Evolutionary conservation across 2,329 filamentous ascomycete genomes (phyloP).

Genomic region (Trichoderma sp.): DNA sequence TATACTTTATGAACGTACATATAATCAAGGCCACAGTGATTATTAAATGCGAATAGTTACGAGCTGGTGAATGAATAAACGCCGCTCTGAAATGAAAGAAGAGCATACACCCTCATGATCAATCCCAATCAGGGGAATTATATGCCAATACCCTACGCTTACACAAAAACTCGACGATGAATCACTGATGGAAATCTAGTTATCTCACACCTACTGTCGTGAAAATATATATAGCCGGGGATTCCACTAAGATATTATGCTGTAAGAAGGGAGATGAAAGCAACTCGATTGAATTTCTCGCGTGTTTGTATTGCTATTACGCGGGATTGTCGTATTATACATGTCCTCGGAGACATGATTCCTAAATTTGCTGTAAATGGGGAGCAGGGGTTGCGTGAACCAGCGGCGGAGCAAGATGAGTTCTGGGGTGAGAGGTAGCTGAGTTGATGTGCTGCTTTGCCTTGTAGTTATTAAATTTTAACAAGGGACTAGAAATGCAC

Average conservation of each 20-base stretch:
- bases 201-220: not conserved
- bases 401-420: not conserved
- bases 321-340: not conserved
- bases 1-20: too few species aligned
- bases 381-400: not conserved
- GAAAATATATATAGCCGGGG: not conserved
- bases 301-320: not conserved
- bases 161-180: not conserved
- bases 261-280: not conserved
- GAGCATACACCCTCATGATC: not conserved
- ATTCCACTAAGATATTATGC: not conserved
- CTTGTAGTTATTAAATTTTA: not conserved
- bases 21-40: too few species aligned
- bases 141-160: not conserved
- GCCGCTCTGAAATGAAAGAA: not conserved
- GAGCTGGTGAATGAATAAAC: not conserved
- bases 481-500: too few species aligned
- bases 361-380: not conserved
- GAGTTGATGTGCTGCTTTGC: not conserved
- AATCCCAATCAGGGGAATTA: not conserved
- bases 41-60: too few species aligned
- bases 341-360: not conserved
- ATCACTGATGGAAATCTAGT: not conserved
- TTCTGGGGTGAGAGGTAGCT: not conserved
- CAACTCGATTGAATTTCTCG: not conserved